Percentiles rank a stretch among this genome's conserved stretches.
phyloP scores from a whole-genome alignment of 306 rosid species.

The Phaseolus lunatus region DNA sequence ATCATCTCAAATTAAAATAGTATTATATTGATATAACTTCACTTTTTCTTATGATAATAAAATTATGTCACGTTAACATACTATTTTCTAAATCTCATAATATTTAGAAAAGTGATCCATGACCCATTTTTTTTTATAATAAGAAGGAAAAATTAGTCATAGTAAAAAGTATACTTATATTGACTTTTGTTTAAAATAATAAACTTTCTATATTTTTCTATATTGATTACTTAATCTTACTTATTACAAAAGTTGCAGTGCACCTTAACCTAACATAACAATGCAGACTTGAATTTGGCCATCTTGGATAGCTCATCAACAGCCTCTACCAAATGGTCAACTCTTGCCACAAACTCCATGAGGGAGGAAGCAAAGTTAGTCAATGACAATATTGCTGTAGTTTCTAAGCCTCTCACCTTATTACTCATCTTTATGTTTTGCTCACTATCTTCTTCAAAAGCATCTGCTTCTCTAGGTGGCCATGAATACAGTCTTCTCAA shows the following conservation, averaged over 20 bases:
- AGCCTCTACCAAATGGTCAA: conserved; percentile 74
- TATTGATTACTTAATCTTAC: not conserved
- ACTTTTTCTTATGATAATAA: no score
- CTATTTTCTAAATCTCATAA: no score
- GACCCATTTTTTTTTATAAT: no score
- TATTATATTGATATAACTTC: no score
- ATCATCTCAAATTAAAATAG: no score
- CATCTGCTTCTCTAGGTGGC: conserved; percentile 65
- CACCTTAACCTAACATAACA: not conserved
- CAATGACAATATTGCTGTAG: conserved; percentile 67
- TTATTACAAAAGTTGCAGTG: not conserved
- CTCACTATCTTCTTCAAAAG: conserved; percentile 58
- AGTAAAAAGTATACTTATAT: no score
- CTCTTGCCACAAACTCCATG: conserved; percentile 79
- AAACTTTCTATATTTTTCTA: no score
- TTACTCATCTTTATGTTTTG: conserved; percentile 24
- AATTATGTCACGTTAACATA: no score
- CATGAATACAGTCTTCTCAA: conserved; percentile 70
- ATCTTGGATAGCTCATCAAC: conserved; percentile 69
- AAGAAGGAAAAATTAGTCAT: no score
- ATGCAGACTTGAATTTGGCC: conserved; percentile 65
- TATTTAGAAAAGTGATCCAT: no score
- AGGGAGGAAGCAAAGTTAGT: conserved; percentile 71
- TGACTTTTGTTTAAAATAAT: no score
- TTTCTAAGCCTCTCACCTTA: conserved; percentile 60